Conservation (phyloP, 2,329 filamentous ascomycete species). For the Fusarium begoniae region DNA sequence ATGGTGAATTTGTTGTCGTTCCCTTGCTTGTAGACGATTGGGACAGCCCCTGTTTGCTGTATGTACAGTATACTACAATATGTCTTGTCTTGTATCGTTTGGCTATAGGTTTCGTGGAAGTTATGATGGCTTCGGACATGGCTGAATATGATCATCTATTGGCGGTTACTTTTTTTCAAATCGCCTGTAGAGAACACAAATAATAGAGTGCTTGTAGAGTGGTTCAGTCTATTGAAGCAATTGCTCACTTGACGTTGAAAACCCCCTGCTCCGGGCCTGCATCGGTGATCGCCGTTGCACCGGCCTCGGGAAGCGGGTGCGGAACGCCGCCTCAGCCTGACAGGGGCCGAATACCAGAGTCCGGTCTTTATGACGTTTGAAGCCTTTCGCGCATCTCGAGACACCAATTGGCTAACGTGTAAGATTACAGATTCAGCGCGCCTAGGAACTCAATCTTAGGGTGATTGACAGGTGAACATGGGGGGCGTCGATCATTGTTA, state of each 20-base stretch:
- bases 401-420: not conserved
- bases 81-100: not conserved
- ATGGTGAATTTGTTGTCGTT: not conserved
- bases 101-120: not conserved
- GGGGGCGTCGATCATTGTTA: not conserved
- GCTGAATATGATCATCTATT: not conserved
- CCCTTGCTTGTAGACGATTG: not conserved
- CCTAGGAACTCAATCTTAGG: constrained; percentile 20
- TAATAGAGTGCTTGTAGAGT: not conserved
- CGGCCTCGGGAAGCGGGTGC: constrained; percentile 21
- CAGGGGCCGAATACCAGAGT: constrained; percentile 22
- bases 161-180: not conserved
- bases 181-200: not conserved
- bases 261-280: constrained; percentile 16
- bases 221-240: not conserved
- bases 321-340: constrained; percentile 35
- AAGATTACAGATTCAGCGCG: not conserved
- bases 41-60: not conserved
- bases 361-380: constrained; percentile 15
- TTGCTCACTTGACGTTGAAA: not conserved
- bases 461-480: constrained; percentile 1
- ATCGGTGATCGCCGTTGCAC: constrained; percentile 41
- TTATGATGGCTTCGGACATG: constrained; percentile 34
- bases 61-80: not conserved
- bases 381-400: not conserved